These are phyloP conservation scores for Coemansia sp. DNA, from an alignment of 192 early-diverging fungal genomes.

Conservation along the genomic window DNA sequence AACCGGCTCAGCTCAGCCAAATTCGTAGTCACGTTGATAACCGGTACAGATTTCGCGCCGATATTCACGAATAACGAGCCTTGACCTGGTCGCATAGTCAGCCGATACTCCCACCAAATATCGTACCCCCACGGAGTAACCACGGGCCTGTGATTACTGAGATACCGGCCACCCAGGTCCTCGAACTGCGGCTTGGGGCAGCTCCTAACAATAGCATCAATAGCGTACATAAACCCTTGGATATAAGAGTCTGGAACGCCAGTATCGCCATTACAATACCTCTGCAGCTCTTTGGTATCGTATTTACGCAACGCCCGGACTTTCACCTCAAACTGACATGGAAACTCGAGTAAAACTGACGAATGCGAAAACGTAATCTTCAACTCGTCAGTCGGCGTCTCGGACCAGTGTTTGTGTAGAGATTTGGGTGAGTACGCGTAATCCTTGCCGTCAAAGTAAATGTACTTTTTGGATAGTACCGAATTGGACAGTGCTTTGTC, in stretches of 20 bases:
- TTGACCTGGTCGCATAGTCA: slow-evolving; percentile 16
- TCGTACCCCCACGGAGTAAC: slow-evolving; percentile 19
- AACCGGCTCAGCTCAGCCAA: slow-evolving; percentile 7
- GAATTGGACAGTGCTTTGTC: not conserved
- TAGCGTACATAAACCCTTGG: slow-evolving; percentile 23
- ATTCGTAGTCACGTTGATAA: slow-evolving; percentile 2
- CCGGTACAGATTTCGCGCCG: slow-evolving; percentile 12
- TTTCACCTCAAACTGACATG: slow-evolving; percentile 16
- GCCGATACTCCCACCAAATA: slow-evolving; percentile 37
- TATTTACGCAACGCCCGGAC: slow-evolving; percentile 21
- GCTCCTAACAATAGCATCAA: slow-evolving; percentile 25
- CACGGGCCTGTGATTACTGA: not conserved
- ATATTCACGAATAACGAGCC: slow-evolving; percentile 12
- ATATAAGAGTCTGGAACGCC: slow-evolving; percentile 7
- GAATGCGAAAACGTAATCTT: not conserved
- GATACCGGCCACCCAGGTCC: not conserved
- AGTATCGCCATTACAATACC: slow-evolving; percentile 4
- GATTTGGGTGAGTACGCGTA: slow-evolving; percentile 30
- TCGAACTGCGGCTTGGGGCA: not conserved
- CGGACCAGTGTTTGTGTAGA: slow-evolving; percentile 16
- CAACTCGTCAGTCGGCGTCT: not conserved
- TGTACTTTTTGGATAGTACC: not conserved
- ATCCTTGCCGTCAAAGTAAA: slow-evolving; percentile 28
- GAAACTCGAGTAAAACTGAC: not conserved
- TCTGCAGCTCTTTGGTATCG: slow-evolving; percentile 9